A percentile compares a stretch with the other conserved stretches of the same genome.
Evolutionary conservation across 441 rosid species (phyloP).

Genomic region (Sinapis alba): DNA sequence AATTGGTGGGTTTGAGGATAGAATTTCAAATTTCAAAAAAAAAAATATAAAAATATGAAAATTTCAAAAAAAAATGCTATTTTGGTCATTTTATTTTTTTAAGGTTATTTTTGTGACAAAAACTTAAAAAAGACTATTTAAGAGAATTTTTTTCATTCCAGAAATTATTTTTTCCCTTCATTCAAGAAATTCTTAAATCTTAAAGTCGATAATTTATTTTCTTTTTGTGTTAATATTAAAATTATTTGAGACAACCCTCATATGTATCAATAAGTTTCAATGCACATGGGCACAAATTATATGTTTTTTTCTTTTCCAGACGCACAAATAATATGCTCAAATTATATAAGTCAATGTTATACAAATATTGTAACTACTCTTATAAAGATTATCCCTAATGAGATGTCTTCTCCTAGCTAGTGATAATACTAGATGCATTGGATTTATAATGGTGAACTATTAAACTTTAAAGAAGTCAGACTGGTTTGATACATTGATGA

Average conservation of each 20-base stretch:
- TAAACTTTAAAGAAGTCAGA: not conserved
- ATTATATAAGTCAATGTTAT: not conserved
- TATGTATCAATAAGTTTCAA: conserved; percentile 2
- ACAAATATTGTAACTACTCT: not conserved
- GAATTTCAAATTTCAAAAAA: too few relatives aligned
- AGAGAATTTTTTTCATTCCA: not conserved
- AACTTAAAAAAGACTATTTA: too few relatives aligned
- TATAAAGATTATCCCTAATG: not conserved
- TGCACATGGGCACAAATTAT: conserved; percentile 6
- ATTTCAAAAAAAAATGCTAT: too few relatives aligned
- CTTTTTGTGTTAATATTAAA: not conserved
- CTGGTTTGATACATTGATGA: not conserved
- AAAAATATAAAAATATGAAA: too few relatives aligned
- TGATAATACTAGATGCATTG: not conserved
- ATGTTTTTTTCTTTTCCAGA: not conserved
- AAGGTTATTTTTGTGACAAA: too few relatives aligned
- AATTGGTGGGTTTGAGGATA: too few relatives aligned
- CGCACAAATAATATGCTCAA: not conserved
- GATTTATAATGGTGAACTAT: not conserved
- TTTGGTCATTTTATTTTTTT: too few relatives aligned
- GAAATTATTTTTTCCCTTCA: not conserved
- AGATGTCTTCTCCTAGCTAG: conserved; percentile 5
- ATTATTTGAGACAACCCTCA: not conserved
- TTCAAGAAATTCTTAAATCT: not conserved
- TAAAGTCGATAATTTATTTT: not conserved